Evolutionary conservation across 2,329 filamentous ascomycete genomes (phyloP).

Genomic region (Ophiostoma sp.): DNA sequence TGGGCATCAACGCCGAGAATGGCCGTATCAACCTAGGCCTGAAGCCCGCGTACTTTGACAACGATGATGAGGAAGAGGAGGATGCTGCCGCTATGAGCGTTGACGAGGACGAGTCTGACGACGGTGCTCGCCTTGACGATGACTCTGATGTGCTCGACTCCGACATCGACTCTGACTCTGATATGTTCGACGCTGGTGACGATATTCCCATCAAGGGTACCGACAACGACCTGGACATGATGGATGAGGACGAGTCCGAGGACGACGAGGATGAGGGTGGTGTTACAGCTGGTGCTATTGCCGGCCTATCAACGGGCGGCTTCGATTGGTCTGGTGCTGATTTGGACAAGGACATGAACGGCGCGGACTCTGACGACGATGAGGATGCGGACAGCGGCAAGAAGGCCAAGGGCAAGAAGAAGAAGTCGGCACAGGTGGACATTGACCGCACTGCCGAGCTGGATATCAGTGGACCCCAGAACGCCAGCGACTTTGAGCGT

Average conservation of each 20-base stretch:
- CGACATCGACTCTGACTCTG: constrained; percentile 29
- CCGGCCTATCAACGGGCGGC: constrained; percentile 63
- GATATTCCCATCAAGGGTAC: constrained; percentile 25
- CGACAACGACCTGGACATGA: constrained; percentile 18
- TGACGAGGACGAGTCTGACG: constrained; percentile 40
- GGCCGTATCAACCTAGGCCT: constrained; percentile 82
- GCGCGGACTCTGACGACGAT: constrained; percentile 44
- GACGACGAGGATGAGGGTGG: constrained; percentile 33
- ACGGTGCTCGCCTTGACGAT: constrained; percentile 42
- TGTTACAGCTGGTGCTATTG: constrained; percentile 28
- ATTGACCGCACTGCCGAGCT: constrained; percentile 89
- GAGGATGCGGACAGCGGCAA: constrained; percentile 24
- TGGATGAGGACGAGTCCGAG: constrained; percentile 39
- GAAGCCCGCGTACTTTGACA: constrained; percentile 81
- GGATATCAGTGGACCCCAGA: constrained; percentile 81
- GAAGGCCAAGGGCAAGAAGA: constrained; percentile 58
- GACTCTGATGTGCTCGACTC: constrained; percentile 39
- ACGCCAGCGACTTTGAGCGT: constrained; percentile 86
- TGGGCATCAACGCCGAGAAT: constrained; percentile 69
- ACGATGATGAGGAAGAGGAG: constrained; percentile 46
- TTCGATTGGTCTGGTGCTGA: constrained; percentile 82
- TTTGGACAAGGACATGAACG: constrained; percentile 48
- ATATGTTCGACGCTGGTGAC: constrained; percentile 40
- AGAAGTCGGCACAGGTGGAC: constrained; percentile 69
- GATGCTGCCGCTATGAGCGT: constrained; percentile 38